Evolutionary conservation across 169 alveolate genomes (phyloP).

Genomic region (Miamiensis avidus): DNA sequence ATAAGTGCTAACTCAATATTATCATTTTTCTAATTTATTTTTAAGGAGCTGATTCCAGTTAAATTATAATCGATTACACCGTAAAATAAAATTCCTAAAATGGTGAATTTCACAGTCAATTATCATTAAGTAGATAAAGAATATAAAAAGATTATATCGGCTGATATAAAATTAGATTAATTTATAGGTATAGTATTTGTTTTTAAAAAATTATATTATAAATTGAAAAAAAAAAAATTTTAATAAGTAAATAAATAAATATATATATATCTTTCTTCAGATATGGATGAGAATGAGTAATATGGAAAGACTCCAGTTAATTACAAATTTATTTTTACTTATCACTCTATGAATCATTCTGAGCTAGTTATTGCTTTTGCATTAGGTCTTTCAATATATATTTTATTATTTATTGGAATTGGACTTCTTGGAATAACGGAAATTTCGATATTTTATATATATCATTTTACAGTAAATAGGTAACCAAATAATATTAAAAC

Average conservation of each 20-base stretch:
- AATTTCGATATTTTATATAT: too few relatives aligned
- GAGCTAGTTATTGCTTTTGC: not conserved
- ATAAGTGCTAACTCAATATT: too few relatives aligned
- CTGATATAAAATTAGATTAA: not conserved
- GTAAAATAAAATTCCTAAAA: not conserved
- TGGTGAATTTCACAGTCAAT: not conserved
- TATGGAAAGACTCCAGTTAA: not conserved
- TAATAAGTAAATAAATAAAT: too few relatives aligned
- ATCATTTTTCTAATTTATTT: too few relatives aligned
- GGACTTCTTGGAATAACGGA: not conserved
- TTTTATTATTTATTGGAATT: not conserved
- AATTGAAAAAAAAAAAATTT: not conserved
- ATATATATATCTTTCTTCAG: too few relatives aligned
- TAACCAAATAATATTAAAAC: too few relatives aligned
- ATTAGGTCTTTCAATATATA: not conserved
- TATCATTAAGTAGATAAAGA: not conserved
- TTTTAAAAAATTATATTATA: too few relatives aligned
- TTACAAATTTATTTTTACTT: too few relatives aligned
- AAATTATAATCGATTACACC: not conserved
- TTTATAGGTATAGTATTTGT: not conserved
- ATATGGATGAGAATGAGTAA: too few relatives aligned
- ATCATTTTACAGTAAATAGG: not conserved
- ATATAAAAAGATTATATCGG: not conserved
- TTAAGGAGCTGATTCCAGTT: not conserved
- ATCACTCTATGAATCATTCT: not conserved